Base-by-base conservation (phyloP, 2,329 filamentous ascomycete genomes). In the Biscogniauxia sp. region DNA sequence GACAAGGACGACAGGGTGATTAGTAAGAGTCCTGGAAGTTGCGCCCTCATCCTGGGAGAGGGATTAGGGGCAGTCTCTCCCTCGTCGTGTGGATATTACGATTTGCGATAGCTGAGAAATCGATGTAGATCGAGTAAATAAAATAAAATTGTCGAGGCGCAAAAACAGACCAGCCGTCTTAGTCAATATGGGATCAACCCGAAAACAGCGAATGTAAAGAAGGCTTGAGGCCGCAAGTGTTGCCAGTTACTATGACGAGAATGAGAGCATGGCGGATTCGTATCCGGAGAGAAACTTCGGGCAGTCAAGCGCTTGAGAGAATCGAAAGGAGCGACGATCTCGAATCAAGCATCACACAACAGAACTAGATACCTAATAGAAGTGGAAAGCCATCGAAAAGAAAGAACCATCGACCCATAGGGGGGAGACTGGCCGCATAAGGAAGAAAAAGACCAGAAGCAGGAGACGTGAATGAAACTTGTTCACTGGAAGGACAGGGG, bases 101-200 rank as follows among this genome's bases (percentile, higher is more conserved):
- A 11, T 19, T 49, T 53, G 25, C 51, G 49, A 32, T 19, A 50
- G 4, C 20, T 53, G n/a, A 25, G 37, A 51, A 51, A n/a, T 19
- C 15, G 20, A n/a, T 51, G 53, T 45, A 25, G 54, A 32, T 32
- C 11, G 23, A 23, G 23, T 23, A 23, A 23, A 23, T 23, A 23
- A 23, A 23, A 26, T 66, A 49, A 6, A 51, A 57, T 50, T 53
- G 51, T 53, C 50, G 32, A 57, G 54, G 25, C 15, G 6, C 25
- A 53, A 54, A 54, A 70, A 69, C 67, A 69, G 68, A 65, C 68
- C 68, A 69, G 68, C 68, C 68, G 68, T 70, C 65, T 64, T 56
- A 50, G 53, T 61, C 60, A 64, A 63, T 53, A 57, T 58, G 66
- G 64, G 68, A 65, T 66, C 67, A 66, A 67, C 64, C 64, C 66